These are phyloP conservation scores for Quercus aquifolioides DNA, from an alignment of 306 rosid genomes.

Conservation along the genomic window DNA sequence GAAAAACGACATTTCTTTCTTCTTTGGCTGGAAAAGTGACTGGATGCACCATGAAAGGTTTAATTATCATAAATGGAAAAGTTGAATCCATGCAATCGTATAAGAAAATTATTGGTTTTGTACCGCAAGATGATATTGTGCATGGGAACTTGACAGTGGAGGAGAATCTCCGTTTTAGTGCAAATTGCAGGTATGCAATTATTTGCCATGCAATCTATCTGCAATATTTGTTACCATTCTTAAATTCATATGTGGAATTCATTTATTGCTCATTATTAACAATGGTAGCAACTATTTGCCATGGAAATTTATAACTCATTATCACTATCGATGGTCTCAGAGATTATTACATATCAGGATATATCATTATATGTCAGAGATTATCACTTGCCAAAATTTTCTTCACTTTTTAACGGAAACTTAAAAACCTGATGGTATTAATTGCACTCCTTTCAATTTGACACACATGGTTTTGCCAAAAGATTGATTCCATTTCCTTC, in stretches of 20 bases:
- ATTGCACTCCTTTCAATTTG: neutral
- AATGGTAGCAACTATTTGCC: neutral
- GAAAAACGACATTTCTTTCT: slow-evolving; percentile 85
- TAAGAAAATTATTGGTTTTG: slow-evolving; percentile 74
- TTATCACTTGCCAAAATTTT: neutral
- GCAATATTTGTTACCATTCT: neutral
- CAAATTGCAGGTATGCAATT: slow-evolving; percentile 70
- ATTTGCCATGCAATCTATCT: slow-evolving; percentile 2
- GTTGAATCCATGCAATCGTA: slow-evolving; percentile 58
- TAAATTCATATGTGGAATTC: no score
- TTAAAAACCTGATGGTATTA: neutral
- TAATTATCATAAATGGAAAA: slow-evolving; percentile 67
- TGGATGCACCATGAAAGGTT: slow-evolving; percentile 64
- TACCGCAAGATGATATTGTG: slow-evolving; percentile 89
- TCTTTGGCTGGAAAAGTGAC: slow-evolving; percentile 72
- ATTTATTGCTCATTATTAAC: no score
- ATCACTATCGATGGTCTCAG: neutral
- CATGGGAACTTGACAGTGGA: slow-evolving; percentile 89
- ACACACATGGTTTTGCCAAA: neutral
- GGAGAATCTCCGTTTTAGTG: slow-evolving; percentile 84
- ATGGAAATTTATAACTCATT: neutral
- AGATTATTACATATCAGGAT: neutral
- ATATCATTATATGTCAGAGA: neutral
- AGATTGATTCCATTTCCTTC: neutral
- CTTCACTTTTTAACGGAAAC: neutral